Conservation (phyloP, 345 rosid species). For the Corymbia maculata region DNA sequence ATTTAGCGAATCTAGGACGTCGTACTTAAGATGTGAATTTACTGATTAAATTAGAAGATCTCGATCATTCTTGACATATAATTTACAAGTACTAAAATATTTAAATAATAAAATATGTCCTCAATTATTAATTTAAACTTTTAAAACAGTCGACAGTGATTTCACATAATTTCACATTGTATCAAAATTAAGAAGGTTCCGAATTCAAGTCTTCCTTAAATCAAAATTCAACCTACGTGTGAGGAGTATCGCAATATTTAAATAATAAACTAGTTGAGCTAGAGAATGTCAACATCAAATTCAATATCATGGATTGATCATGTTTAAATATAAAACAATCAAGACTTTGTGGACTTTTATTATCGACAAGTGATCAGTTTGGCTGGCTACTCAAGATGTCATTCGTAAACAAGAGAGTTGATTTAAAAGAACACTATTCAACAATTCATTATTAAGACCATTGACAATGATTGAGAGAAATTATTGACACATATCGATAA, state of each 20-base stretch:
- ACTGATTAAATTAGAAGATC: too few relatives aligned
- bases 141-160: fast-evolving
- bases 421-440: neutral
- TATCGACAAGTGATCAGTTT: neutral
- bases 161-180: fast-evolving
- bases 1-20: too few relatives aligned
- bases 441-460: too few relatives aligned
- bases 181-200: too few relatives aligned
- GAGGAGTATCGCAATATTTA: too few relatives aligned
- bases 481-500: neutral
- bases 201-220: too few relatives aligned
- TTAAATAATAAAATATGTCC: too few relatives aligned
- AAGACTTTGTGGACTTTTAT: neutral
- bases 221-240: too few relatives aligned
- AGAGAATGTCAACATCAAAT: neutral
- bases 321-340: neutral
- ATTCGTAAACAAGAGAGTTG: neutral
- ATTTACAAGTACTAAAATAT: too few relatives aligned
- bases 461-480: neutral
- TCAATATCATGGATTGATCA: fast-evolving
- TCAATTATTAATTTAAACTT: too few relatives aligned
- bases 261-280: neutral
- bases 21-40: too few relatives aligned
- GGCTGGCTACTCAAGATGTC: neutral
- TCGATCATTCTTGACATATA: neutral